Evolutionary conservation across 75 land plant genomes (phyloP).

Genomic region (Selaginella moellendorffii): DNA sequence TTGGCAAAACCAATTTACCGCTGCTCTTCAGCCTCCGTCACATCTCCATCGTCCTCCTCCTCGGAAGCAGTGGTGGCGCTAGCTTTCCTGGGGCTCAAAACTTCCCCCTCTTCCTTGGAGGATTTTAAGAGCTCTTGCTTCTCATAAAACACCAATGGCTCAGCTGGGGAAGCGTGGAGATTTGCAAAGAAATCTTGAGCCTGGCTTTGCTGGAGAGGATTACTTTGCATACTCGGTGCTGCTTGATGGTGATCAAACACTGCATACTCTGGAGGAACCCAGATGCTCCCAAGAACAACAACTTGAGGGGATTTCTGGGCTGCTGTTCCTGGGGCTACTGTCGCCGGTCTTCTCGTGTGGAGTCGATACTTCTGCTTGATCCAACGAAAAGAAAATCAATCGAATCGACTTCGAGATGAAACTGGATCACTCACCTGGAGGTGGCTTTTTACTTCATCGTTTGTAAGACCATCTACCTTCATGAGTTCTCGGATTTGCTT

Average conservation of each 20-base stretch:
- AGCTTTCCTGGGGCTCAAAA: background rate
- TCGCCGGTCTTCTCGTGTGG: constrained; percentile 28
- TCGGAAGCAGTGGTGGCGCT: background rate
- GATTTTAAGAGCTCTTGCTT: background rate
- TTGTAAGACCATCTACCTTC: constrained; percentile 58
- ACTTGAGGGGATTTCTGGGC: constrained; percentile 7
- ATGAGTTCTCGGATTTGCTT: constrained; percentile 58
- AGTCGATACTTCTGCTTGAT: constrained; percentile 34
- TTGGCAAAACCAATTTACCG: background rate
- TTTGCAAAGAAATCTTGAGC: background rate
- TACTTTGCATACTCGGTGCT: background rate
- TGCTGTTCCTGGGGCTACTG: background rate
- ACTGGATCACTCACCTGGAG: constrained; percentile 32
- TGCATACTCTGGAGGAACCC: constrained; percentile 19
- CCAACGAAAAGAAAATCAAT: background rate
- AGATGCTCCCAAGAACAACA: constrained; percentile 26
- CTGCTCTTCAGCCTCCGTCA: background rate
- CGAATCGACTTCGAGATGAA: background rate
- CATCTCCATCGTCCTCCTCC: background rate
- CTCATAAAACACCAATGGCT: background rate
- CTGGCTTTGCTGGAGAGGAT: background rate
- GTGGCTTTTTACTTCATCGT: constrained; percentile 70
- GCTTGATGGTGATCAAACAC: background rate
- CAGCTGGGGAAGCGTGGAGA: background rate
- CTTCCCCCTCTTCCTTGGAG: background rate